Percentiles rank a stretch among this genome's conserved stretches.
phyloP scores from a whole-genome alignment of 2,329 filamentous ascomycete genomes.

The Rosellinia necatrix region DNA sequence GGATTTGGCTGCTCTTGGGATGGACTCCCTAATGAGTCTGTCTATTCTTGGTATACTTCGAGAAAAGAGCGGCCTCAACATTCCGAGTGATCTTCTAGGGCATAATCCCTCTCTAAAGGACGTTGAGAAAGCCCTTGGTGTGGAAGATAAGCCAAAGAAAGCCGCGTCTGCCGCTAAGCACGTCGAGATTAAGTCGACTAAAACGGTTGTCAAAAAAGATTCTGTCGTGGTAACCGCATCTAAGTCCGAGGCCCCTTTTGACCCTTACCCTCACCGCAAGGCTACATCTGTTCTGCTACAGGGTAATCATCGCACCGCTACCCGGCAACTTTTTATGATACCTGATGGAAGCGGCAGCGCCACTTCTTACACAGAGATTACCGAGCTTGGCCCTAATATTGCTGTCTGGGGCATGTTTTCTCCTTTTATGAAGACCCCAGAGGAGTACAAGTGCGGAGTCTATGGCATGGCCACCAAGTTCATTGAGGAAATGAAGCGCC shows the following conservation, averaged over 20 bases:
- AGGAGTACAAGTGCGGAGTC: slow-evolving; percentile 68
- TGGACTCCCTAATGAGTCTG: slow-evolving; percentile 63
- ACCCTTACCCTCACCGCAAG: slow-evolving; percentile 56
- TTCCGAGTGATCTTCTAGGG: slow-evolving; percentile 65
- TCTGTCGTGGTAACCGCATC: slow-evolving; percentile 47
- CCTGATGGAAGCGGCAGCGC: slow-evolving; percentile 63
- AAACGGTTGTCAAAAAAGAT: slow-evolving; percentile 31
- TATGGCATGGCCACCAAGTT: slow-evolving; percentile 68
- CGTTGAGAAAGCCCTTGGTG: slow-evolving; percentile 66
- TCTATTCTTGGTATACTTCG: slow-evolving; percentile 59
- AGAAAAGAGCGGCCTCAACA: slow-evolving; percentile 57
- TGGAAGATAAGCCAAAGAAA: slow-evolving; percentile 49
- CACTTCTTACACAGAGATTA: slow-evolving; percentile 68
- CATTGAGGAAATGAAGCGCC: slow-evolving; percentile 71
- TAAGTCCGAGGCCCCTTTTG: slow-evolving; percentile 46
- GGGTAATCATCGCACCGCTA: slow-evolving; percentile 54
- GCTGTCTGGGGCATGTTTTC: slow-evolving; percentile 67
- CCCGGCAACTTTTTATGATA: slow-evolving; percentile 57
- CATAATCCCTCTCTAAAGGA: slow-evolving; percentile 67
- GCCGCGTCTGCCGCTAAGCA: slow-evolving; percentile 35
- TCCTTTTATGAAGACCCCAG: slow-evolving; percentile 71
- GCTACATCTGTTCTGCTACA: slow-evolving; percentile 52
- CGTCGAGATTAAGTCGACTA: slow-evolving; percentile 34
- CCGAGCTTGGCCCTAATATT: slow-evolving; percentile 53
- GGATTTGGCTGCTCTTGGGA: slow-evolving; percentile 60